A percentile compares a stretch with the other conserved stretches of the same genome.
phyloP scores from a whole-genome alignment of 345 rosid species.

The Lumnitzera littorea region DNA sequence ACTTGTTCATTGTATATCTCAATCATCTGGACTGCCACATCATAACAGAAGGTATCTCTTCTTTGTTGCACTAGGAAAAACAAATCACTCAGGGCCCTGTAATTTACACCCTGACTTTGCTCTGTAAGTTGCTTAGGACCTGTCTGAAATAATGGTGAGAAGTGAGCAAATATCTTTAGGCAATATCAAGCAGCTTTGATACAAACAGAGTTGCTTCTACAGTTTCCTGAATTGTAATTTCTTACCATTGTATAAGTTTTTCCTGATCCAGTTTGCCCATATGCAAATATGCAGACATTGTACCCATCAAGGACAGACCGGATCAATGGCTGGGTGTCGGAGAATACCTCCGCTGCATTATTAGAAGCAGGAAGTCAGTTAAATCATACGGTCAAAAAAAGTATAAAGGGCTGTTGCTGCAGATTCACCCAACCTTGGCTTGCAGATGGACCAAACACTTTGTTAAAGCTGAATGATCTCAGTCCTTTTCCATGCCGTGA shows the following conservation, averaged over 20 bases:
- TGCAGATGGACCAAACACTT: conserved; percentile 87
- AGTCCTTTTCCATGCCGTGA: conserved; percentile 70
- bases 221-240: conserved; percentile 6
- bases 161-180: neutral
- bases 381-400: neutral
- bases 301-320: conserved; percentile 97
- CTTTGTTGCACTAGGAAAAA: conserved; percentile 85
- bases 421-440: conserved; percentile 53
- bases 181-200: neutral
- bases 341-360: conserved; percentile 86
- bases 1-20: conserved; percentile 99
- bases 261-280: conserved; percentile 98
- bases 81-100: conserved; percentile 85
- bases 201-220: neutral
- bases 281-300: conserved; percentile 98
- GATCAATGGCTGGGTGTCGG: conserved; percentile 91
- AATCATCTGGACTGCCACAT: conserved; percentile 91
- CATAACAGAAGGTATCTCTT: conserved; percentile 62
- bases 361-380: conserved; percentile 7
- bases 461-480: conserved; percentile 80
- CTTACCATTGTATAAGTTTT: conserved; percentile 93
- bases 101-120: conserved; percentile 83
- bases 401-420: neutral
- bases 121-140: conserved; percentile 85
- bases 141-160: conserved; percentile 30